Evolutionary conservation across 352 stramenopile species (phyloP), one percentile per base, ranked within the genome.

Genomic region (Hyaloperonospora arabidopsidis): DNA sequence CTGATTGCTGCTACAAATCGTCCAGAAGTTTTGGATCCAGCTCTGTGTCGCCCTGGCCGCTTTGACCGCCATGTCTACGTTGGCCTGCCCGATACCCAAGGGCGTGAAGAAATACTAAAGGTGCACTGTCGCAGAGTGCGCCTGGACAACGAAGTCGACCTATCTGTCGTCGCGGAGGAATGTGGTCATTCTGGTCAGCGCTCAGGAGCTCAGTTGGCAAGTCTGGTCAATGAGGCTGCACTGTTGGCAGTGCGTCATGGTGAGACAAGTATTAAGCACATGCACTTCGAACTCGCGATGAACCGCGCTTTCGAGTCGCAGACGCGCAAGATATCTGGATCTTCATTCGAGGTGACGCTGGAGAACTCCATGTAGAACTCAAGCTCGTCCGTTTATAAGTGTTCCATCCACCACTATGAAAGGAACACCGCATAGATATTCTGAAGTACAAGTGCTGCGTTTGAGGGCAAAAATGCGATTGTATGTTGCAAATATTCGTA

Each of bases 31-130:
- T 75, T 98, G 17, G 95, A 99, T 67, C 74, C 88, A 21, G 96
- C 96, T 14, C 68, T 99, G n/a, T 90, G 96, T 54, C 88, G 96
- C 19, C 94, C 96, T 12, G 96, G 96, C 11, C 89, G 96, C 54
- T 98, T 99, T 57, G 96, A 99, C 59, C 86, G 94, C 19, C 95
- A 97, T 66, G 89, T 99, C 19, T 96, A 95, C 45, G 94, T 98
- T 5, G 92, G 96, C 25, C 65, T 98, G 7, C 93, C 95, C 0
- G 90, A 98, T 64, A 77, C 82, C 43, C 88, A 88, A 32, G 93
- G 93, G 8, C 86, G 95, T 22, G 85, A 91, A 19, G 79, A 75
- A 22, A 91, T 93, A 51, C 52, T 93, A 22, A 63, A 74, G 14
- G 78, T 92, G 3, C 81, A 91, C 45, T 74, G 62, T 34, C 79